Evolutionary conservation across 805 yeast genomes (phyloP), one percentile per base, ranked within the genome.

Genomic region (Lipomyces sp.): DNA sequence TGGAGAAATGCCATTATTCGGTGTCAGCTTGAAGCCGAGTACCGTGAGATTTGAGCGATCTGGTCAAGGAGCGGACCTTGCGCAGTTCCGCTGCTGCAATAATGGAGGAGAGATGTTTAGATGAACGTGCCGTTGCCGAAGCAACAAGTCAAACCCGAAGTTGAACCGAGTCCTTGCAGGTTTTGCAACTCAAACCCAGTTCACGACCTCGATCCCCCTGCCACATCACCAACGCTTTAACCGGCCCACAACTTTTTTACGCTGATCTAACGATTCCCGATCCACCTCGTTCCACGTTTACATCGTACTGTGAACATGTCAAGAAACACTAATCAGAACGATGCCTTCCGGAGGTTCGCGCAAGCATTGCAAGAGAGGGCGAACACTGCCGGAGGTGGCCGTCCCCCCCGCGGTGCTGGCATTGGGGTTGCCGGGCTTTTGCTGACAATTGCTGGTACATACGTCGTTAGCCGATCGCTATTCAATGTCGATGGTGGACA

Each of bases 401-500:
- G 62, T 6, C 34, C 60, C 11, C 63, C 65, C 13, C 37, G 59
- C 15, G 65, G 67, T 34, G 65, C 62, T 29, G 61, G 48, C 24
- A 48, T 39, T 29, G 92, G 92, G 4, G 72, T 84, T 29, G 90
- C 89, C 48, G 90, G 90, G 2, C 72, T 88, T 29, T 64, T 88
- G 1, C 71, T 86, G 4, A 76, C 88, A 3, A 89, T 87, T 63
- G 87, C 85, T 62, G 88, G 86, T 65, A 84, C 86, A 2, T 60
- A 85, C 54, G 75, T 83, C 33, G 69, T 84, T 50, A 85, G 87
- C 72, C 80, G 85, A 53, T 82, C 92, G 0, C 79, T 89, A 45
- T 89, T 87, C 80, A 89, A 88, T 77, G 99, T 95, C 67, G 98
- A 95, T 79, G 99, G 99, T 86, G 99, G 99, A 79, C 98, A 94